Percentiles rank a stretch among this genome's conserved stretches.
Conservation (phyloP, 495 filamentous ascomycete genomes). For the Aspergillus cavernicola region DNA sequence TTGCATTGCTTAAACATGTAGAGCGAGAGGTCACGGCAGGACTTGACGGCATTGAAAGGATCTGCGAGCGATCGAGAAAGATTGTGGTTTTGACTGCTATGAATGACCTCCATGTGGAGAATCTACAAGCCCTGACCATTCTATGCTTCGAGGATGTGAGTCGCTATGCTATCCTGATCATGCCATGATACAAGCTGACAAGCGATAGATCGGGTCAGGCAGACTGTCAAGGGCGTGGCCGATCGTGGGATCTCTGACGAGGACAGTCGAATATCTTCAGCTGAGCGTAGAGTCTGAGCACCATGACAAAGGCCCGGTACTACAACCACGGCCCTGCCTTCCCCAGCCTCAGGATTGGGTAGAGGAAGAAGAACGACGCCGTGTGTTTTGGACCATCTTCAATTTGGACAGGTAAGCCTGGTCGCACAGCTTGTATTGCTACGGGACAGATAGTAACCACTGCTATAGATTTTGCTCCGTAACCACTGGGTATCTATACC, state of each 20-base stretch:
- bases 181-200: constrained; percentile 3
- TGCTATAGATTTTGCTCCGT: constrained; percentile 26
- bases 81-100: constrained; percentile 23
- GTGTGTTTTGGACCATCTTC: constrained; percentile 51
- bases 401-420: constrained; percentile 37
- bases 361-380: constrained; percentile 49
- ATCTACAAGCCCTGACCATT: constrained; percentile 36
- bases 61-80: constrained; percentile 12
- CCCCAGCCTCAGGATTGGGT: constrained; percentile 37
- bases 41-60: constrained; percentile 3
- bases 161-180: too few species aligned
- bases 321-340: constrained; percentile 15
- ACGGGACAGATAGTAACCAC: neutral
- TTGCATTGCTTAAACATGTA: constrained; percentile 23
- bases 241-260: constrained; percentile 34
- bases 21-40: neutral
- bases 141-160: constrained; percentile 26
- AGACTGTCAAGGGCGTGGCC: constrained; percentile 27
- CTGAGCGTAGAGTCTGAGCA: constrained; percentile 26
- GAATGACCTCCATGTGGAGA: constrained; percentile 33
- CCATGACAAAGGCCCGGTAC: neutral
- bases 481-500: constrained; percentile 18
- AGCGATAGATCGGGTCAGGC: constrained; percentile 27
- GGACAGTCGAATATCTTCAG: constrained; percentile 37
- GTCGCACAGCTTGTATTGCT: neutral